A percentile compares a stretch with the other conserved stretches of the same genome.
Conservation (phyloP, 129 eudicot species). For the Rutidosis leptorrhynchoides region DNA sequence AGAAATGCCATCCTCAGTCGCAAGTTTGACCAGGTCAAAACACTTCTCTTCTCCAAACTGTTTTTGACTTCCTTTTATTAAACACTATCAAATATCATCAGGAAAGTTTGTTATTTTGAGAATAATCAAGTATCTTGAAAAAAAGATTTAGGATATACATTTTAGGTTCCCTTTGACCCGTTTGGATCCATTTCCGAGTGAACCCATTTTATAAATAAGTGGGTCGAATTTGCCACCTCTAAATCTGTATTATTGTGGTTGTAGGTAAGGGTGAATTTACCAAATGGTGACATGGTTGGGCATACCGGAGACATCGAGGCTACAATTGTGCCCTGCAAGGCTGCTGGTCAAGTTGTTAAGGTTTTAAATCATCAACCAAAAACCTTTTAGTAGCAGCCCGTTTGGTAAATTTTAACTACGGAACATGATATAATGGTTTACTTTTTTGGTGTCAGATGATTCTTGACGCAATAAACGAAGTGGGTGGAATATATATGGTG, state of each 20-base stretch:
- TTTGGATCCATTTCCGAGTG: background rate
- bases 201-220: background rate
- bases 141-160: background rate
- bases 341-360: slow-evolving; percentile 93
- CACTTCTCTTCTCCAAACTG: background rate
- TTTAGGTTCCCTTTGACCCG: background rate
- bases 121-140: too few relatives aligned
- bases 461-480: slow-evolving; percentile 76
- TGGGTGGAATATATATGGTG: slow-evolving; percentile 80
- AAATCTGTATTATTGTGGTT: background rate
- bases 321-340: slow-evolving; percentile 80
- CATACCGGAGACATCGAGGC: slow-evolving; percentile 92
- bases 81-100: background rate
- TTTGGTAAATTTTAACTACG: background rate
- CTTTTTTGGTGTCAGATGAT: slow-evolving; percentile 50
- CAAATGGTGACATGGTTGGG: slow-evolving; percentile 94
- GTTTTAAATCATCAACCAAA: slow-evolving; percentile 27
- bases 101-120: too few relatives aligned
- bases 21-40: slow-evolving; percentile 72
- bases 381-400: background rate
- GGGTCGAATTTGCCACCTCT: background rate
- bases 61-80: background rate
- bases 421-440: background rate
- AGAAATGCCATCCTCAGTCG: slow-evolving; percentile 78
- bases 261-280: slow-evolving; percentile 84